Evolutionary conservation across 768 basidiomycete species (phyloP), one percentile per base, ranked within the genome.

Genomic region (Kondoa malvinella): DNA sequence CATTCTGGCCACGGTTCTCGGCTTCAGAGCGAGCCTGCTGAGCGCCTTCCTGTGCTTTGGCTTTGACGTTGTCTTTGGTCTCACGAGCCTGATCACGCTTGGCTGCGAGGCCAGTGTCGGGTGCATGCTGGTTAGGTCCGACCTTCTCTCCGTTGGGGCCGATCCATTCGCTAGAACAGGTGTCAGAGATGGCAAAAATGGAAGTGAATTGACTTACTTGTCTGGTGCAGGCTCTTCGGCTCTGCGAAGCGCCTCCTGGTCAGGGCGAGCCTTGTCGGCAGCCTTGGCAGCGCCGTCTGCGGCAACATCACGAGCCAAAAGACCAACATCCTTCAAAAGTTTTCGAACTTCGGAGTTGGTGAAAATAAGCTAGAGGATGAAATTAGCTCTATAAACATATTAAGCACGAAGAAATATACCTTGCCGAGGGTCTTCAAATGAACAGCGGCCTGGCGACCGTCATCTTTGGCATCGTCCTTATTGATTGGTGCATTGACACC

Each of bases 401-500:
- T 50, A 50, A 50, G 40, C n/a, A n/a, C 40, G 40, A 50, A 50
- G 40, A 50, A 8, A 50, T 21, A 8, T 21, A 50, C 40, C 21
- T 74, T 75, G 57, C 71, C 80, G 60, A 99, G 83, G 0, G 91
- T 92, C 71, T 92, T 88, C 17, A 96, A 83, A 77, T 96, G 89
- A 66, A 82, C 82, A 59, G 87, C 83, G 26, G 90, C 89, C 76
- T 83, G 76, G 68, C 85, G 78, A 33, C 81, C 79, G 60, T 92
- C 87, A n/a, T 80, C 75, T 66, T 81, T 78, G 4, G 79, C 77
- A 66, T 83, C 86, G 0, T 80, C 79, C 50, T 68, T 66, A 32
- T n/a, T 32, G 17, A 68, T 58, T 32, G 83, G 81, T 66, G 77
- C 71, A 32, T 80, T 77, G 66, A 79, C 80, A 57, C 76, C 78